Evolutionary conservation across 2,329 filamentous ascomycete genomes (phyloP), one percentile per base, ranked within the genome.

Genomic region (Fusarium oxysporum): DNA sequence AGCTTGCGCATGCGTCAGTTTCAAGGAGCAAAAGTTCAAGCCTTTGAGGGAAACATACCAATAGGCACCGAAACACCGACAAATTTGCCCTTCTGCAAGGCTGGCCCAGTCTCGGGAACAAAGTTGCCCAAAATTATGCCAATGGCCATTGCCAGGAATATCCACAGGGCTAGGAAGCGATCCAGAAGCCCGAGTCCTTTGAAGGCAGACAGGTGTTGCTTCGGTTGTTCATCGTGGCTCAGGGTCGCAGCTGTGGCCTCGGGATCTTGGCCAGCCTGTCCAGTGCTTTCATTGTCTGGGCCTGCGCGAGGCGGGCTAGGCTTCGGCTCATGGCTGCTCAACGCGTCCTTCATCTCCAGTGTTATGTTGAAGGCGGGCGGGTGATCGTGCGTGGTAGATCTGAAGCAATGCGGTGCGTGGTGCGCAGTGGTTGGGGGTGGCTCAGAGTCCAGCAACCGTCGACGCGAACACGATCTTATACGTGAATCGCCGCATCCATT

Each of bases 51-150:
- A 4, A 41, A 41, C 43, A 23, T 80, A 89, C 89, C 89, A 43
- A 93, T 92, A 0, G 91, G 91, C 28, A 92, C 82, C 3, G 89
- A 92, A 2, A 93, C 83, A 2, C 90, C 90, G 0, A 93, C 92
- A 74, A 96, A 95, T 38, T 89, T 88, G 9, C 93, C 93, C 75
- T 86, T 89, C 70, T 95, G 88, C 17, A 96, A 80, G 0, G 90
- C 87, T 0, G 86, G 86, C 0, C 88, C 90, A 3, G 88, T 89
- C 35, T 83, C 84, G 0, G 89, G 87, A 2, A 93, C 92, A 67
- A 95, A 93, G 80, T 95, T 95, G 8, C 92, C 93, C 1, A 96
- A 82, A 2, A 95, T 82, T 51, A 96, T 91, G 10, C 93, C 93
- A 12, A n/a, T 81, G 4, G 88, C 85, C 90, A 96, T 96, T 51